Conservation (phyloP, 495 filamentous ascomycete genomes). For the Neurospora sp. region DNA sequence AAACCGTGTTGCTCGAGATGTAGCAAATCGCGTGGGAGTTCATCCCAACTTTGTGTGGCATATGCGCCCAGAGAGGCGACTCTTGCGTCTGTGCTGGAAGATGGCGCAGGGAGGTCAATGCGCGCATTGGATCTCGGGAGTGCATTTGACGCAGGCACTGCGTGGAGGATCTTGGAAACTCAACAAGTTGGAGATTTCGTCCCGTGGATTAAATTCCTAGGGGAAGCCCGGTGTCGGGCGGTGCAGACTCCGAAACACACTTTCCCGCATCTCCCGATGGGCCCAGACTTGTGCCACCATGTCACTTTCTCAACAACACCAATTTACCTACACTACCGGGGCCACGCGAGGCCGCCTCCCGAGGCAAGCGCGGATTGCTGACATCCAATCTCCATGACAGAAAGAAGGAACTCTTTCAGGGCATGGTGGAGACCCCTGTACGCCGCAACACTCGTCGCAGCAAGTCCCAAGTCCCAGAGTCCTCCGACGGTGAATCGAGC, state of each 20-base stretch:
- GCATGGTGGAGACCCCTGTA: conserved; percentile 38
- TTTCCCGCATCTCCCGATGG: not conserved
- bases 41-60: not conserved
- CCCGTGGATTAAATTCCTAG: not conserved
- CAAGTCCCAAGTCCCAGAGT: conserved; percentile 30
- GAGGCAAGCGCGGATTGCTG: not conserved
- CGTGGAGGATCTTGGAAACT: not conserved
- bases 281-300: not conserved
- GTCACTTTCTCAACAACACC: not conserved
- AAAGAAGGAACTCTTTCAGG: conserved; percentile 43
- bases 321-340: not conserved
- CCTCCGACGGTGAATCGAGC: conserved; percentile 34
- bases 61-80: not conserved
- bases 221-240: not conserved
- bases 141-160: not conserved
- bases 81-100: not conserved
- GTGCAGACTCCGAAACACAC: not conserved
- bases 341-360: not conserved
- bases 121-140: not conserved
- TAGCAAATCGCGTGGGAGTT: not conserved
- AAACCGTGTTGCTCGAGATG: not conserved
- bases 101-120: not conserved
- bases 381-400: conserved; percentile 11
- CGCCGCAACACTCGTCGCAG: conserved; percentile 29
- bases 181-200: not conserved